phyloP scores from a whole-genome alignment of 257 asterid species.

The Ajuga chamaepitys region DNA sequence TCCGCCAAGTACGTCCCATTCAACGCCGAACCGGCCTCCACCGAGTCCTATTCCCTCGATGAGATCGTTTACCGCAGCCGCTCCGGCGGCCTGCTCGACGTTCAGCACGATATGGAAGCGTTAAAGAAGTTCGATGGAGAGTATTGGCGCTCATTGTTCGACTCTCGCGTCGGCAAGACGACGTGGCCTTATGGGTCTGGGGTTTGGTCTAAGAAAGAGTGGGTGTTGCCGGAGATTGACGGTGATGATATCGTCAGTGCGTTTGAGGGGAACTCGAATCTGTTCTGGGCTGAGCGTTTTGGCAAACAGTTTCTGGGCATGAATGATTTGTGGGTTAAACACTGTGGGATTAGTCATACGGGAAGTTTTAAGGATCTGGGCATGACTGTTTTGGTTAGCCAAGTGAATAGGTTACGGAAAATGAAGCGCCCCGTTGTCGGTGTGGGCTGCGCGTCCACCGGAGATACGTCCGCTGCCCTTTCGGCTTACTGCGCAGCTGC shows the following conservation, averaged over 20 bases:
- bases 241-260: slow-evolving; percentile 69
- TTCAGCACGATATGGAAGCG: slow-evolving; percentile 75
- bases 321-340: slow-evolving; percentile 82
- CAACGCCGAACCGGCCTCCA: slow-evolving; percentile 39
- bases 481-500: slow-evolving; percentile 81
- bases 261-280: slow-evolving; percentile 65
- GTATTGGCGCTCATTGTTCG: slow-evolving; percentile 64
- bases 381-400: slow-evolving; percentile 84
- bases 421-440: slow-evolving; percentile 72
- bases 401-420: slow-evolving; percentile 62
- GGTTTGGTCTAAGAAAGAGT: slow-evolving; percentile 87
- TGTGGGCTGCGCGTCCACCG: slow-evolving; percentile 81
- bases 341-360: slow-evolving; percentile 77
- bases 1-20: slow-evolving; percentile 73
- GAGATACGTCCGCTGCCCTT: slow-evolving; percentile 75
- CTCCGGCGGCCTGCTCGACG: slow-evolving; percentile 80
- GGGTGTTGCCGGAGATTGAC: slow-evolving; percentile 77
- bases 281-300: slow-evolving; percentile 85
- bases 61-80: slow-evolving; percentile 82
- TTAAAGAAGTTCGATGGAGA: slow-evolving; percentile 63
- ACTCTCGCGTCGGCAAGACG: slow-evolving; percentile 79
- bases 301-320: slow-evolving; percentile 83
- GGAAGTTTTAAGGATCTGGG: slow-evolving; percentile 80
- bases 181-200: slow-evolving; percentile 88
- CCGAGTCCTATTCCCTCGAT: slow-evolving; percentile 64